phyloP scores from a whole-genome alignment of 164 flowering plant genomes.

The Brasenia schreberi region DNA sequence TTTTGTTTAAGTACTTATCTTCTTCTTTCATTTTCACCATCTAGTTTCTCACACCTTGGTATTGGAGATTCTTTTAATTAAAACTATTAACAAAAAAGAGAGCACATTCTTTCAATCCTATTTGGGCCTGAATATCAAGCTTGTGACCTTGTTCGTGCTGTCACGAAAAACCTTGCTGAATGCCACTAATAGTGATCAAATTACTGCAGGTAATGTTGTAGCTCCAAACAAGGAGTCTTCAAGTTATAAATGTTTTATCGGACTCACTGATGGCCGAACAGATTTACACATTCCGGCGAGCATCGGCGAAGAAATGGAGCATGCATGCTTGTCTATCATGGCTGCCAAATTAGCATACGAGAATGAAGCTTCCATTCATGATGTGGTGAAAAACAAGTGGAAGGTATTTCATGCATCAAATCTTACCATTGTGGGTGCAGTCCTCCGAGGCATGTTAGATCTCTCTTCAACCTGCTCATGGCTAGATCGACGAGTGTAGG shows the following conservation, averaged over 20 bases:
- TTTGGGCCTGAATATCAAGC: no score
- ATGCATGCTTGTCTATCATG: conserved; percentile 3
- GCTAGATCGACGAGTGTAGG: neutral
- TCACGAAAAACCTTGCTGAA: no score
- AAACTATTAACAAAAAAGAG: no score
- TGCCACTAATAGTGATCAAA: no score
- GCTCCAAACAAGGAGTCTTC: conserved; percentile 2
- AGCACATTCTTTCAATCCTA: neutral
- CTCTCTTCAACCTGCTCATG: neutral
- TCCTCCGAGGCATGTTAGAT: no score
- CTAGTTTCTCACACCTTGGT: no score
- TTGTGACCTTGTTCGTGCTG: neutral
- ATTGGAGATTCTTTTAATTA: no score
- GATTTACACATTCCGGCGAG: neutral
- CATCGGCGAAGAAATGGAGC: neutral
- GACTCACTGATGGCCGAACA: neutral
- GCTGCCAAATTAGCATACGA: conserved; percentile 4
- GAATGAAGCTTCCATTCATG: conserved; percentile 2
- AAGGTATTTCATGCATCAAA: neutral
- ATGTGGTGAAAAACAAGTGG: neutral
- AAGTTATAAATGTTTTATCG: conserved; percentile 1
- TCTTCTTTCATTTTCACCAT: no score
- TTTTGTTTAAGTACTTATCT: no score
- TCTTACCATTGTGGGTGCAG: neutral
- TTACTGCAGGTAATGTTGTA: neutral